A percentile compares a stretch with the other conserved stretches of the same genome.
These are phyloP conservation scores for Fusarium ambrosium DNA, from an alignment of 2,329 filamentous ascomycete species.

Conservation along the genomic window DNA sequence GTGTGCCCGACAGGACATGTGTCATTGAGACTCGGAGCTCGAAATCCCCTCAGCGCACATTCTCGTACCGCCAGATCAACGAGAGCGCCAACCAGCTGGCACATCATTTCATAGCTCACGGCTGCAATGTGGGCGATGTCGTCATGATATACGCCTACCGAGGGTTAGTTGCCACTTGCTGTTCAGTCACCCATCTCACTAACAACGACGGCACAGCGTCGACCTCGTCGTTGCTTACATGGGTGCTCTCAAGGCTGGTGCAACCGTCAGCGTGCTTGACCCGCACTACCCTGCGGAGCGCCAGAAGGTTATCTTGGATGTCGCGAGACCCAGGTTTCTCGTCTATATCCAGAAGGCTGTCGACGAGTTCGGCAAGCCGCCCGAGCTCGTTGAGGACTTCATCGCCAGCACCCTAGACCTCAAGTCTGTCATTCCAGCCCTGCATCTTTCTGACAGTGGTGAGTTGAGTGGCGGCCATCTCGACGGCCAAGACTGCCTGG, in stretches of 20 bases:
- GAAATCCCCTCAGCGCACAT: slow-evolving; percentile 71
- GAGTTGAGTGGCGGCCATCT: slow-evolving; percentile 21
- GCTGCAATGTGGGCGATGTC: slow-evolving; percentile 84
- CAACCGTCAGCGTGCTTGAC: slow-evolving; percentile 34
- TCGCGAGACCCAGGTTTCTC: slow-evolving; percentile 78
- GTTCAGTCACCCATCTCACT: background rate
- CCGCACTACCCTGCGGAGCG: slow-evolving; percentile 48
- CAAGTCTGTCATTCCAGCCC: slow-evolving; percentile 21
- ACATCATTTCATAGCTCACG: slow-evolving; percentile 76
- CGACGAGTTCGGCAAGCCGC: slow-evolving; percentile 64
- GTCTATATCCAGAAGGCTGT: slow-evolving; percentile 80
- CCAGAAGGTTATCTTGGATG: slow-evolving; percentile 75
- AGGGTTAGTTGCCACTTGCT: background rate
- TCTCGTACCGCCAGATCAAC: slow-evolving; percentile 89
- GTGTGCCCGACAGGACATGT: slow-evolving; percentile 72
- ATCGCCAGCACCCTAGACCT: slow-evolving; percentile 20
- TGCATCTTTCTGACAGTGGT: slow-evolving; percentile 18
- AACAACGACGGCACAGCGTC: slow-evolving; percentile 58
- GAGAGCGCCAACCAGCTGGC: slow-evolving; percentile 86
- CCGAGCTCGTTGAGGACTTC: slow-evolving; percentile 16
- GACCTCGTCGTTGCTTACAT: slow-evolving; percentile 78
- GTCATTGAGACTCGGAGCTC: slow-evolving; percentile 63
- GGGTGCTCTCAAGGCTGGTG: slow-evolving; percentile 69
- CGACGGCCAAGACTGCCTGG: slow-evolving; percentile 11
- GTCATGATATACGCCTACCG: slow-evolving; percentile 94